Percentiles rank a stretch among this genome's conserved stretches.
Evolutionary conservation across 257 asterid species (phyloP).

Genomic region (Rubia yunnanensis): DNA sequence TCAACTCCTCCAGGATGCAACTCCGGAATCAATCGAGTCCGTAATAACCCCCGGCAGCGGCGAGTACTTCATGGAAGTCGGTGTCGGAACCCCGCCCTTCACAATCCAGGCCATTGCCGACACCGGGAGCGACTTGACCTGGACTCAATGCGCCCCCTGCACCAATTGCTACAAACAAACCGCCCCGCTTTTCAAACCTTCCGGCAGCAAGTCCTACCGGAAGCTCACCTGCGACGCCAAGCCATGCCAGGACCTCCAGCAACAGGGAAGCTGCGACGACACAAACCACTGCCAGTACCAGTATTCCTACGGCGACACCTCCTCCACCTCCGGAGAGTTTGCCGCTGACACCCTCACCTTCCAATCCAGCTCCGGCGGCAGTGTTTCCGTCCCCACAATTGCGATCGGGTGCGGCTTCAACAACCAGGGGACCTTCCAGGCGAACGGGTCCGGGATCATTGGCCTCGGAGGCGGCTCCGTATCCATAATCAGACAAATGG

Average conservation of each 20-base stretch:
- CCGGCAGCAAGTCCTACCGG: too few relatives aligned
- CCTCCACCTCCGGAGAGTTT: too few relatives aligned
- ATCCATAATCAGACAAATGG: constrained; percentile 42
- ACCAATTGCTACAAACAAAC: too few relatives aligned
- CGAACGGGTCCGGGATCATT: constrained; percentile 40
- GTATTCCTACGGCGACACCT: too few relatives aligned
- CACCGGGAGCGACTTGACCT: constrained; percentile 50
- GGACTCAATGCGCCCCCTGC: constrained; percentile 63
- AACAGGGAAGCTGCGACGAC: too few relatives aligned
- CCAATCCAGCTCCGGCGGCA: constrained; percentile 9
- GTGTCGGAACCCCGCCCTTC: constrained; percentile 46
- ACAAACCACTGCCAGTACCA: too few relatives aligned
- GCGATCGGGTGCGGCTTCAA: constrained; percentile 59
- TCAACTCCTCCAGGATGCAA: background rate
- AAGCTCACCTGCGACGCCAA: too few relatives aligned
- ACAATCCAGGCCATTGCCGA: constrained; percentile 34
- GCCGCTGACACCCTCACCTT: constrained; percentile 39
- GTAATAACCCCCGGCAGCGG: constrained; percentile 14
- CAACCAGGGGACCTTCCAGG: too few relatives aligned
- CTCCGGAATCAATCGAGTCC: constrained; percentile 1
- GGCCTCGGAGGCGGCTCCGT: constrained; percentile 49
- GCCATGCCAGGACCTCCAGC: too few relatives aligned
- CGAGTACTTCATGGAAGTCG: constrained; percentile 37
- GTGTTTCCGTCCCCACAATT: constrained; percentile 19
- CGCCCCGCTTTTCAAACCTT: too few relatives aligned